Percentiles rank a stretch among this genome's conserved stretches.
Evolutionary conservation across 1,284 basidiomycete species (phyloP).

Genomic region (Prillingera fragicola): DNA sequence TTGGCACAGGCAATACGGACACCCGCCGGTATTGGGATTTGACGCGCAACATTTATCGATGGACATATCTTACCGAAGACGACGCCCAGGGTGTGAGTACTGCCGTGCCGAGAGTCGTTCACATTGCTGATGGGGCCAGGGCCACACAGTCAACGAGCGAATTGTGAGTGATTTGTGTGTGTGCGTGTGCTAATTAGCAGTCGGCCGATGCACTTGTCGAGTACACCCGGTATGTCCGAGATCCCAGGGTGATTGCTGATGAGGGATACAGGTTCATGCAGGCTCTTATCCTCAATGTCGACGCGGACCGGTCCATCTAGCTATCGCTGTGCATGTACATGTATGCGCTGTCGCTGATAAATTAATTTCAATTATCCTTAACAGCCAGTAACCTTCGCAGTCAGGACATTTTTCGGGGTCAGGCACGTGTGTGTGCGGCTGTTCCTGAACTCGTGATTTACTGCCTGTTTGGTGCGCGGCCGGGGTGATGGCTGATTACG

Average conservation of each 20-base stretch:
- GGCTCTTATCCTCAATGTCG: slow-evolving; percentile 29
- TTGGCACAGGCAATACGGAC: slow-evolving; percentile 26
- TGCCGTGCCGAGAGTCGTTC: background rate
- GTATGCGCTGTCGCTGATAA: background rate
- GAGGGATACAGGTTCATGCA: slow-evolving; percentile 17
- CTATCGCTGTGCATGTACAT: slow-evolving; percentile 6
- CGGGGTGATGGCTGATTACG: no score
- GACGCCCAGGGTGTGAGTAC: slow-evolving; percentile 13
- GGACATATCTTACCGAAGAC: slow-evolving; percentile 14
- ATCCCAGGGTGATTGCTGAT: background rate
- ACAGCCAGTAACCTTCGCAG: background rate
- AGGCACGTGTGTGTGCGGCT: no score
- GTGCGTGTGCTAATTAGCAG: slow-evolving; percentile 5
- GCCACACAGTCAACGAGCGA: slow-evolving; percentile 32
- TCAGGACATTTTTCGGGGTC: no score
- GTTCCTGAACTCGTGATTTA: no score
- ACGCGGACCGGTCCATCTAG: no score
- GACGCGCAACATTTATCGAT: slow-evolving; percentile 20
- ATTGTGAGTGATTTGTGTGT: slow-evolving; percentile 11
- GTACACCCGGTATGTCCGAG: slow-evolving; percentile 6
- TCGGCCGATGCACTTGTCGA: slow-evolving; percentile 27
- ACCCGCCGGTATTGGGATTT: slow-evolving; percentile 23
- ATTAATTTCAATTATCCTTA: background rate
- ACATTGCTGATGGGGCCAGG: slow-evolving; percentile 6
- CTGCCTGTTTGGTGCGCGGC: background rate